Conservation (phyloP, 2,329 filamentous ascomycete genomes). For the Rhynchosporium secalis region DNA sequence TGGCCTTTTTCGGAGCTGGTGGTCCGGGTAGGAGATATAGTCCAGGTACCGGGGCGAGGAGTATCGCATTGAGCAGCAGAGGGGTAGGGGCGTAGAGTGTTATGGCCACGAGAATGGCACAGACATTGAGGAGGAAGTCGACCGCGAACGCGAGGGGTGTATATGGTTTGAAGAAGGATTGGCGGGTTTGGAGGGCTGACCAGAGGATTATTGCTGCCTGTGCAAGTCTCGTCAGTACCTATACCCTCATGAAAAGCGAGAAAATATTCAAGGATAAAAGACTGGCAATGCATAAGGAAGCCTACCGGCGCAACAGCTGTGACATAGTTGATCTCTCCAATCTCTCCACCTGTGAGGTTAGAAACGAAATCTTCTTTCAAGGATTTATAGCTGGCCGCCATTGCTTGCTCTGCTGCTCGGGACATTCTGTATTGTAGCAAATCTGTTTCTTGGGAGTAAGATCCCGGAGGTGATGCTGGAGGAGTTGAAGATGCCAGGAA, state of each 20-base stretch:
- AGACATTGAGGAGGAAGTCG: conserved; percentile 87
- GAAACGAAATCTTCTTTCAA: conserved; percentile 96
- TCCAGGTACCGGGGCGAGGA: conserved; percentile 67
- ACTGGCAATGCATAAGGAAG: conserved; percentile 26
- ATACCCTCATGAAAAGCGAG: not conserved
- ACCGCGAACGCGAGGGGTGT: conserved; percentile 64
- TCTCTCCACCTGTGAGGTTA: conserved; percentile 78
- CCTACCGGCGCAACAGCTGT: conserved; percentile 82
- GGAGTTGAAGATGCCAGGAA: conserved; percentile 29
- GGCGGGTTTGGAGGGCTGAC: conserved; percentile 82
- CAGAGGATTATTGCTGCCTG: conserved; percentile 83
- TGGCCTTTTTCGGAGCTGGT: conserved; percentile 49
- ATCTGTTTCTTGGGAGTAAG: conserved; percentile 9
- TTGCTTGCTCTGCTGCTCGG: conserved; percentile 40
- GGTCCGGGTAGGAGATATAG: conserved; percentile 54
- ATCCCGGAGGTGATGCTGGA: conserved; percentile 12
- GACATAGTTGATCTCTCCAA: conserved; percentile 84
- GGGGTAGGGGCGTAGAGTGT: conserved; percentile 81
- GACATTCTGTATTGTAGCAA: conserved; percentile 29
- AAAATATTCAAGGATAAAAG: not conserved
- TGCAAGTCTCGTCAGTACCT: conserved; percentile 20
- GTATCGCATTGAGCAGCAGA: conserved; percentile 70
- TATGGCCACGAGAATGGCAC: conserved; percentile 76
- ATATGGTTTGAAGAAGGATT: conserved; percentile 81
- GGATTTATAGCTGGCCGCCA: conserved; percentile 72